Evolutionary conservation across 2,329 filamentous ascomycete species (phyloP), one percentile per base, ranked within the genome.

Genomic region (Tolypocladium tropicale): DNA sequence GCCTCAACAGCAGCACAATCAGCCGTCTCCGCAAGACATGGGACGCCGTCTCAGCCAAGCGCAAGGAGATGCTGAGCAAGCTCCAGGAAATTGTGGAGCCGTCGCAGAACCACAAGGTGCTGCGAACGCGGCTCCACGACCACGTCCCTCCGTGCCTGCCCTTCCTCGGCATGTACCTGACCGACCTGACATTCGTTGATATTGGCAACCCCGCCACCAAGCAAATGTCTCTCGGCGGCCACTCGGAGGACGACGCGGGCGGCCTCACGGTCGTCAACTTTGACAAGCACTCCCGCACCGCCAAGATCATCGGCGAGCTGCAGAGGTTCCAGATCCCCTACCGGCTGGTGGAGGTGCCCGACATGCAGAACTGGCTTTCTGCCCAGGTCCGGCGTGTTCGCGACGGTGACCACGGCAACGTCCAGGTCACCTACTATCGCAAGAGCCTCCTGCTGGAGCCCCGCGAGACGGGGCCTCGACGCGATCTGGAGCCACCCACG

Each of bases 271-370:
- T 97, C 34, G 90, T 99, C 78, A 99, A 99, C 73, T 97, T 96
- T 65, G 93, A 97, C 77, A 97, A 97, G 74, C 91, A 97, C 69
- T 88, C 85, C 64, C 90, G 91, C 63, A 97, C 92, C 3, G 92
- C 93, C 50, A 94, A 92, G 72, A 95, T 97, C 67, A 95, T 99
- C 64, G 89, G 90, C 60, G 93, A 97, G 64, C 81, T 99, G 9
- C 94, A 99, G 70, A 86, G 92, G 21, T 97, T 97, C 76, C 94
- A 99, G 72, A 89, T 96, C 23, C 90, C 92, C 0, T 97, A 97
- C 70, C 83, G 87, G 7, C 80, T 99, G 21, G 81, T 81, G 2
- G 88, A 94, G 66, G 78, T 97, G 4, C 84, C 89, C 0, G 93
- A 97, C 64, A 80, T 99, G 68, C 93, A 97, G 69, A 86, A 93